A percentile compares a stretch with the other conserved stretches of the same genome.
Evolutionary conservation across 306 rosid species (phyloP).

Genomic region (Fragaria vesca): DNA sequence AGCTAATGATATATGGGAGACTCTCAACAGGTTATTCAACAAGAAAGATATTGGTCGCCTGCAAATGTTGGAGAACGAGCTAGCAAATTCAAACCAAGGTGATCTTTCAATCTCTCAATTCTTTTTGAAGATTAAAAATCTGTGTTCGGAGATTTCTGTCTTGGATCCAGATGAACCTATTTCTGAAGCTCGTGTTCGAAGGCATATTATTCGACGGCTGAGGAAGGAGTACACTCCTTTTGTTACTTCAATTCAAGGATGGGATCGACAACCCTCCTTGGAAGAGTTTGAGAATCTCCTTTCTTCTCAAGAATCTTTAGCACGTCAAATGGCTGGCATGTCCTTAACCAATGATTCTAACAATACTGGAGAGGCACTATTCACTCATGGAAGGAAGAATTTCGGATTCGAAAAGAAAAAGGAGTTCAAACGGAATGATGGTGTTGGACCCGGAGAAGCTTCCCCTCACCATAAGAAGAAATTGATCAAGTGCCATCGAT

Average conservation of each 20-base stretch:
- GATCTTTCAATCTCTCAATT: constrained; percentile 8
- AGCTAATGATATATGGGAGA: not conserved
- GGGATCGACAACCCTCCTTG: not conserved
- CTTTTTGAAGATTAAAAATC: not conserved
- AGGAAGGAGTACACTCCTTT: constrained; percentile 10
- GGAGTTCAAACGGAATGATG: not conserved
- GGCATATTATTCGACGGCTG: not conserved
- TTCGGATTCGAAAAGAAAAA: not conserved
- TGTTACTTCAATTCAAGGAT: constrained; percentile 11
- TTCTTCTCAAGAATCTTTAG: not conserved
- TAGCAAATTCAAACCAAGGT: not conserved
- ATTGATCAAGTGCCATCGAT: not conserved
- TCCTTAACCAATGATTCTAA: not conserved
- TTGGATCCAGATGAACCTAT: constrained; percentile 9
- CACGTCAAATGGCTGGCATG: not conserved
- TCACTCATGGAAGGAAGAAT: not conserved
- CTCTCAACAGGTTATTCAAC: not conserved
- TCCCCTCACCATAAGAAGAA: not conserved
- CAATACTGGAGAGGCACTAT: not conserved
- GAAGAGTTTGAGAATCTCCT: constrained; percentile 6
- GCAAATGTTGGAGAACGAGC: constrained; percentile 6
- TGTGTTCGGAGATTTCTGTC: constrained; percentile 5
- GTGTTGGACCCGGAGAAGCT: not conserved
- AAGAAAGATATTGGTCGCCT: not conserved
- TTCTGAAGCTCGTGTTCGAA: not conserved